A percentile compares a stretch with the other conserved stretches of the same genome.
Evolutionary conservation across 2,329 filamentous ascomycete genomes (phyloP).

Genomic region (Cyclaneusma minus): DNA sequence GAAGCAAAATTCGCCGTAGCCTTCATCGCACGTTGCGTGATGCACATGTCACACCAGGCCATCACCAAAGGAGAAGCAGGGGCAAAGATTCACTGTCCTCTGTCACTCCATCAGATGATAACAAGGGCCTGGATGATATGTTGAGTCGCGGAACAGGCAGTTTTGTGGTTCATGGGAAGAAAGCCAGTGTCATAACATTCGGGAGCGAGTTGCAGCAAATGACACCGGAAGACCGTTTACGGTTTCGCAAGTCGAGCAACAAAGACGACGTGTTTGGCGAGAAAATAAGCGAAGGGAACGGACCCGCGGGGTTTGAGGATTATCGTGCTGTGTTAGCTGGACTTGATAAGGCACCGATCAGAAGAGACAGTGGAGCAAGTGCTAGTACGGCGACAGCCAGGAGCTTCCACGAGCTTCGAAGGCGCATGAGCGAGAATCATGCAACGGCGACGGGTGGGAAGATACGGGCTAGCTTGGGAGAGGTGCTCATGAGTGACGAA

Average conservation of each 20-base stretch:
- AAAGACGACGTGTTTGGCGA: constrained; percentile 18
- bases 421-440: constrained; percentile 37
- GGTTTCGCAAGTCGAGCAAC: constrained; percentile 39
- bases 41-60: constrained; percentile 46
- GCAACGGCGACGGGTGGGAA: constrained; percentile 25
- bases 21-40: constrained; percentile 83
- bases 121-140: constrained; percentile 52
- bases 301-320: constrained; percentile 24
- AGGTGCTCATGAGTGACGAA: constrained; percentile 24
- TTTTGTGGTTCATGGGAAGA: constrained; percentile 95
- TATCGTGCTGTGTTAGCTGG: constrained; percentile 34
- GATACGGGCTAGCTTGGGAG: constrained; percentile 19
- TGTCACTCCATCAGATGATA: too few species aligned
- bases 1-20: constrained; percentile 63
- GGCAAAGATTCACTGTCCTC: constrained; percentile 58
- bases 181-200: constrained; percentile 94
- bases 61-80: constrained; percentile 57
- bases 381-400: constrained; percentile 50
- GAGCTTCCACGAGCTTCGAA: constrained; percentile 49
- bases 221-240: constrained; percentile 56
- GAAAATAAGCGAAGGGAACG: constrained; percentile 1
- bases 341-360: constrained; percentile 23
- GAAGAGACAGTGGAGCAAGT: constrained; percentile 47
- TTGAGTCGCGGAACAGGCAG: constrained; percentile 69
- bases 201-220: constrained; percentile 77